Percentiles rank a stretch among this genome's conserved stretches.
Conservation (phyloP, 257 asterid species). For the Henckelia pumila region DNA sequence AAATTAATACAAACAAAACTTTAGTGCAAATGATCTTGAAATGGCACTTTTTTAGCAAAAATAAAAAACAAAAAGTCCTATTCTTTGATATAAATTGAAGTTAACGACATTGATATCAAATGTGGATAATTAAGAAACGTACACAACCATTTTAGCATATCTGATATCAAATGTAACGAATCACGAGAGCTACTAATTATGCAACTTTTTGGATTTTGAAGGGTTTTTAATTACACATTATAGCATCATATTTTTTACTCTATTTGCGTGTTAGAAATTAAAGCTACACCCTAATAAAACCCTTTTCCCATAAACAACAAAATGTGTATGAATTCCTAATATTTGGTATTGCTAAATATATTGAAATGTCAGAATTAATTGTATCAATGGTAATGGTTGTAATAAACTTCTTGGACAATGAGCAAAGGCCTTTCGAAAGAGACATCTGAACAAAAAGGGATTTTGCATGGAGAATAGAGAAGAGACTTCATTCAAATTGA, state of each 20-base stretch:
- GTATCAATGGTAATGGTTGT: slow-evolving; percentile 7
- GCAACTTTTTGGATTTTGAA: background rate
- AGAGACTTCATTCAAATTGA: slow-evolving; percentile 3
- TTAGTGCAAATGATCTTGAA: slow-evolving; percentile 1
- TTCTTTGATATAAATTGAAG: background rate
- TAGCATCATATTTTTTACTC: background rate
- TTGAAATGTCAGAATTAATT: slow-evolving; percentile 26
- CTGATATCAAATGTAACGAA: background rate
- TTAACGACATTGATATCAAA: too few relatives aligned
- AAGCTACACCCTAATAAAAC: background rate
- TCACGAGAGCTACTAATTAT: background rate
- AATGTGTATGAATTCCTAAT: background rate
- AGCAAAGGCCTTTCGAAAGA: slow-evolving; percentile 27
- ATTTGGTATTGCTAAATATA: background rate
- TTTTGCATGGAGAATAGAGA: slow-evolving; percentile 26
- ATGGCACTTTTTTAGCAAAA: background rate
- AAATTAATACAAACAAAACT: background rate
- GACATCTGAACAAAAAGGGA: slow-evolving; percentile 30
- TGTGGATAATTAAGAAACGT: background rate
- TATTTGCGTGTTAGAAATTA: background rate
- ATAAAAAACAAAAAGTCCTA: too few relatives aligned
- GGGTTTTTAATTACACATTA: background rate
- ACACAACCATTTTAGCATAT: background rate
- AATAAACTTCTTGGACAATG: slow-evolving; percentile 18
- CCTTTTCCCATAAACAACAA: slow-evolving; percentile 4